Conservation (phyloP, 371 early-diverging fungal species). For the Enteropsectra breve region DNA sequence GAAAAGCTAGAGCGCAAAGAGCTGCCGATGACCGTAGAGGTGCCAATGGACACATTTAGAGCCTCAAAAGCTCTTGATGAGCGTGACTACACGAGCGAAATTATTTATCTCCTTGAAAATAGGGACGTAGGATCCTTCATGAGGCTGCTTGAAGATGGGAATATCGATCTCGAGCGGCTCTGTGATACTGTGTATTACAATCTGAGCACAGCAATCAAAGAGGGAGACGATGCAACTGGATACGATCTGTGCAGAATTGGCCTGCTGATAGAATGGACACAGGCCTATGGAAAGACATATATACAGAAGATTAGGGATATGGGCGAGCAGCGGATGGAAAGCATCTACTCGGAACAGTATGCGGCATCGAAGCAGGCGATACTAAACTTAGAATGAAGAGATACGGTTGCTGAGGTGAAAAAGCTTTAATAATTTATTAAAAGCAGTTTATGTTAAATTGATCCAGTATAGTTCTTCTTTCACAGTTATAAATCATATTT, state of each 20-base stretch:
- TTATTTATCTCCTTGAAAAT: constrained; percentile 16
- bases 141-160: constrained; percentile 13
- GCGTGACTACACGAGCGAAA: constrained; percentile 25
- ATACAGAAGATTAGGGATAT: constrained; percentile 27
- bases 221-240: constrained; percentile 42
- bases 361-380: not conserved
- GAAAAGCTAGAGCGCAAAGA: constrained; percentile 9
- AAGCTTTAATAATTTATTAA: no score
- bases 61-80: constrained; percentile 4
- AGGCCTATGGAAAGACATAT: constrained; percentile 18
- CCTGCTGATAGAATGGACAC: constrained; percentile 32
- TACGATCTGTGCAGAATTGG: constrained; percentile 29
- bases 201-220: constrained; percentile 45
- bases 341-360: constrained; percentile 7
- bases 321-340: constrained; percentile 4
- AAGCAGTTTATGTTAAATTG: no score
- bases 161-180: constrained; percentile 38
- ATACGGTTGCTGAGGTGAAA: not conserved
- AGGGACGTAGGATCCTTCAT: constrained; percentile 31
- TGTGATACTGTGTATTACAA: constrained; percentile 39
- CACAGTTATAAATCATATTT: no score
- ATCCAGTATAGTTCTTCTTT: no score
- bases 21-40: constrained; percentile 2
- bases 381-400: not conserved
- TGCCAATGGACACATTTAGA: constrained; percentile 16